Evolutionary conservation across 345 rosid species (phyloP).

Genomic region (Carallia pectinifolia): DNA sequence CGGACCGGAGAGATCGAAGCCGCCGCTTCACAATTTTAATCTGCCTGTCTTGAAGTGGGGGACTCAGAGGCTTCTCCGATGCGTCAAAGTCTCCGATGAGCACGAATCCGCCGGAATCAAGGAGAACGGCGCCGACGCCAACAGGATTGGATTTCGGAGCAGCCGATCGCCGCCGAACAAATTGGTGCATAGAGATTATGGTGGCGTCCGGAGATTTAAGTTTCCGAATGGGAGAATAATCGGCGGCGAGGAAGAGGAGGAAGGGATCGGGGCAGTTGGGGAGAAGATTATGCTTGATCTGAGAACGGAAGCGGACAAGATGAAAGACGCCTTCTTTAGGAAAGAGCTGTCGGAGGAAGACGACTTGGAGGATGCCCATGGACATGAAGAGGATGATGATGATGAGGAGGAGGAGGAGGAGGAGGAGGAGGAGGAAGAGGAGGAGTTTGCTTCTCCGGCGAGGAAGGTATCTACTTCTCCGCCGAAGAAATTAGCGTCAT

Average conservation of each 20-base stretch:
- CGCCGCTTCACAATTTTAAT: conserved; percentile 33
- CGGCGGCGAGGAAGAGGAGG: conserved; percentile 37
- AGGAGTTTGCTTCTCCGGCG: neutral
- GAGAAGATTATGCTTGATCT: conserved; percentile 44
- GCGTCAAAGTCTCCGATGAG: conserved; percentile 19
- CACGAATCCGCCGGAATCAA: neutral
- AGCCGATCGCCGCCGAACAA: conserved; percentile 35
- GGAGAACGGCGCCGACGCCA: neutral
- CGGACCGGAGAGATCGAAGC: conserved; percentile 22
- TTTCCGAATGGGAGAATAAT: conserved; percentile 5
- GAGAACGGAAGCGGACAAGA: conserved; percentile 35
- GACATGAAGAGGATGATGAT: neutral
- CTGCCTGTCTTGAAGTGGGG: conserved; percentile 35
- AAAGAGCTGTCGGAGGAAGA: conserved; percentile 17
- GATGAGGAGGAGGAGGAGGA: conserved; percentile 8
- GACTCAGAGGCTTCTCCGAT: conserved; percentile 23
- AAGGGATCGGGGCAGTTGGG: conserved; percentile 58
- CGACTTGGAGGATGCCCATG: conserved; percentile 2
- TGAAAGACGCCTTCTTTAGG: conserved; percentile 29
- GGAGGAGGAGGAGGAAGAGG: neutral
- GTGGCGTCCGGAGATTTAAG: conserved; percentile 12
- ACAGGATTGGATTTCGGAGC: neutral
- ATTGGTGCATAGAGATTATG: conserved; percentile 14
- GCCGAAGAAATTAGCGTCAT: neutral
- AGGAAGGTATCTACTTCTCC: neutral